These are phyloP conservation scores for Collybia sordida DNA, from an alignment of 768 basidiomycete genomes.

Conservation along the genomic window DNA sequence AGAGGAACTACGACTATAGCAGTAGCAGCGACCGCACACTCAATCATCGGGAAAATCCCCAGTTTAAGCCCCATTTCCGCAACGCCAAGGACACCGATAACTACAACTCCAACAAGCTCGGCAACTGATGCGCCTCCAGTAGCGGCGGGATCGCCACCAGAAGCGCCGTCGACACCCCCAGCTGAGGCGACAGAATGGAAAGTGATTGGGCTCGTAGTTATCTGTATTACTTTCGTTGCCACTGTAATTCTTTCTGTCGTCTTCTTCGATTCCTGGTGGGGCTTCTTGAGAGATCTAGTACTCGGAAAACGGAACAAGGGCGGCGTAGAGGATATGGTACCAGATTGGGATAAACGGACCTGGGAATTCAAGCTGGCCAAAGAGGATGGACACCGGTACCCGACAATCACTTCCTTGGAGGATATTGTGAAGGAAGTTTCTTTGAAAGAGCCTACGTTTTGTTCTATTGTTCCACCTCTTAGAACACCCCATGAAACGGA, in stretches of 20 bases:
- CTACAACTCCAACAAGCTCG: background rate
- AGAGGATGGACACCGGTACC: slow-evolving; percentile 49
- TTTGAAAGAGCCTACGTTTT: background rate
- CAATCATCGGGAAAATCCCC: slow-evolving; percentile 2
- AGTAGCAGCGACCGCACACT: slow-evolving; percentile 1
- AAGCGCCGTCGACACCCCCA: slow-evolving; percentile 30
- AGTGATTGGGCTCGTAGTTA: slow-evolving; percentile 65
- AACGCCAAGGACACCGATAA: background rate
- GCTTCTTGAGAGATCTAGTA: slow-evolving; percentile 52
- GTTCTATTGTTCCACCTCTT: slow-evolving; percentile 2
- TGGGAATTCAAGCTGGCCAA: slow-evolving; percentile 56
- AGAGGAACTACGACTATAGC: background rate
- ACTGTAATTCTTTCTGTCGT: slow-evolving; percentile 54
- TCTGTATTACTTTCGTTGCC: slow-evolving; percentile 60
- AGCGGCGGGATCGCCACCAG: slow-evolving; percentile 7
- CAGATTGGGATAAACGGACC: slow-evolving; percentile 61
- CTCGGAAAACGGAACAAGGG: slow-evolving; percentile 34
- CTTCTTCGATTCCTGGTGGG: slow-evolving; percentile 74
- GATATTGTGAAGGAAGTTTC: slow-evolving; percentile 22
- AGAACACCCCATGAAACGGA: slow-evolving; percentile 7
- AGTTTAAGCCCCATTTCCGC: background rate
- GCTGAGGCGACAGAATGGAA: slow-evolving; percentile 61
- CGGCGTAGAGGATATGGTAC: slow-evolving; percentile 55
- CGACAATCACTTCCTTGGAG: slow-evolving; percentile 39
- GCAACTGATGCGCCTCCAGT: slow-evolving; percentile 4